Evolutionary conservation across 345 rosid species (phyloP), one percentile per base, ranked within the genome.

Genomic region (Hypericum androsaemum): DNA sequence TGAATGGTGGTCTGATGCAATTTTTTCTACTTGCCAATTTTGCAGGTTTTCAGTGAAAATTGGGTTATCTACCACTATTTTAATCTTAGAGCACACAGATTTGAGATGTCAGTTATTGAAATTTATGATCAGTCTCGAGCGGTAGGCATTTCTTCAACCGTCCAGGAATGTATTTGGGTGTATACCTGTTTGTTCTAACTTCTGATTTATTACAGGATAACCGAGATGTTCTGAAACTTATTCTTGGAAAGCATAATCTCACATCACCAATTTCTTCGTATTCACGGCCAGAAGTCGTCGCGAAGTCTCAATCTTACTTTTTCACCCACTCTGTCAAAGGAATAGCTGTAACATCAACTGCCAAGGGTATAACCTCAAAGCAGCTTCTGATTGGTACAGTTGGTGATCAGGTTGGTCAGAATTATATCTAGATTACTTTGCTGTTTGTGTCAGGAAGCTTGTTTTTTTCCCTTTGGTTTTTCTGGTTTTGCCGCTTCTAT

Each of bases 21-120:
- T 73, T 38, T 69, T 52, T 40, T 35, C 35, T 17, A 16, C 76
- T 53, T 47, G 39, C 22, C 28, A 45, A 39, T 59, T 39, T 72
- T 74, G 58, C 79, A 94, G 99, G 94, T 94, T 42, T 73, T 88
- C 39, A 94, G 97, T 66, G 99, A 94, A 64, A 94, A 94, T 64
- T 94, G 99, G 99, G 90, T 88, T 70, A 81, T 94, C 39, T 94
- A 94, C 73, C 99, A 94, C 81, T 83, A 88, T 68, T 94, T 94
- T 75, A 94, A 88, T 71, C 89, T 94, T 44, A 77, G 95, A 74
- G 95, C 94, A 10, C 99, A 94, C 71, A 86, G 94, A 80, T 79
- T 80, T 54, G 99, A 94, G 80, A 82, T 94, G 82, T 80, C 99
- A 2, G 97, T 94, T 45, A 71, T 81, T 41, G 99, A 94, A 76